phyloP scores from a whole-genome alignment of 2,329 filamentous ascomycete species.

The Metarhizium robertsii region DNA sequence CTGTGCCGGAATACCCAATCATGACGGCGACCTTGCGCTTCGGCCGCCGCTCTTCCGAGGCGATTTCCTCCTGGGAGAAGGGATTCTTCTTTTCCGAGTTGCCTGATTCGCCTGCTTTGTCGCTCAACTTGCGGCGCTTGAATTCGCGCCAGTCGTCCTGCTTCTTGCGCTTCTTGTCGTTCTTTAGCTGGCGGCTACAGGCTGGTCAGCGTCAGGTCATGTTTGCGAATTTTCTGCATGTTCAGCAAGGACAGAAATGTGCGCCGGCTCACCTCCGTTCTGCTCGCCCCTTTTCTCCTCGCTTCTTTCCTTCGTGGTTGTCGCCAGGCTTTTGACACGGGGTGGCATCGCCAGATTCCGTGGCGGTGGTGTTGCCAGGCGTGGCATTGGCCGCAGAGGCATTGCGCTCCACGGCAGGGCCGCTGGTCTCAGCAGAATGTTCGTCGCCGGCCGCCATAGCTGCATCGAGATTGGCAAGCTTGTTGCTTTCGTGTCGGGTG shows the following conservation, averaged over 20 bases:
- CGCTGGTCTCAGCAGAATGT: slow-evolving; percentile 17
- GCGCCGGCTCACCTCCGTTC: slow-evolving; percentile 9
- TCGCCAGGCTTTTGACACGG: slow-evolving; percentile 5
- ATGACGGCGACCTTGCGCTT: slow-evolving; percentile 96
- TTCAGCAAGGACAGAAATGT: background rate
- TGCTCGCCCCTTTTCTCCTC: slow-evolving; percentile 20
- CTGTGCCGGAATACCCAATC: slow-evolving; percentile 91
- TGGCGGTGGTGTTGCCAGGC: background rate
- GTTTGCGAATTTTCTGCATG: slow-evolving; percentile 13
- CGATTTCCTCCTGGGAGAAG: slow-evolving; percentile 71
- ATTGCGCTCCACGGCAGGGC: slow-evolving; percentile 8
- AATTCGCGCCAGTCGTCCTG: slow-evolving; percentile 30
- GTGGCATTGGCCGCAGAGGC: slow-evolving; percentile 5
- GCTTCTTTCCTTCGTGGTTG: slow-evolving; percentile 6
- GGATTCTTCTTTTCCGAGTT: slow-evolving; percentile 30
- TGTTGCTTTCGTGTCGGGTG: background rate
- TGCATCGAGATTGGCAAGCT: slow-evolving; percentile 16
- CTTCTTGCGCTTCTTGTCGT: slow-evolving; percentile 29
- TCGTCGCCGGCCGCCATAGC: slow-evolving; percentile 23
- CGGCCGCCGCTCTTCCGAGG: slow-evolving; percentile 73
- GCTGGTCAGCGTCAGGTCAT: slow-evolving; percentile 21
- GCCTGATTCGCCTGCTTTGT: slow-evolving; percentile 21
- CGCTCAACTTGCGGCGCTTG: slow-evolving; percentile 32
- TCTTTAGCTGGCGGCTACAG: slow-evolving; percentile 21
- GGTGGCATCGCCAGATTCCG: background rate